A percentile compares a stretch with the other conserved stretches of the same genome.
These are phyloP conservation scores for Zasmidium cellare DNA, from an alignment of 2,329 filamentous ascomycete species.

Conservation along the genomic window DNA sequence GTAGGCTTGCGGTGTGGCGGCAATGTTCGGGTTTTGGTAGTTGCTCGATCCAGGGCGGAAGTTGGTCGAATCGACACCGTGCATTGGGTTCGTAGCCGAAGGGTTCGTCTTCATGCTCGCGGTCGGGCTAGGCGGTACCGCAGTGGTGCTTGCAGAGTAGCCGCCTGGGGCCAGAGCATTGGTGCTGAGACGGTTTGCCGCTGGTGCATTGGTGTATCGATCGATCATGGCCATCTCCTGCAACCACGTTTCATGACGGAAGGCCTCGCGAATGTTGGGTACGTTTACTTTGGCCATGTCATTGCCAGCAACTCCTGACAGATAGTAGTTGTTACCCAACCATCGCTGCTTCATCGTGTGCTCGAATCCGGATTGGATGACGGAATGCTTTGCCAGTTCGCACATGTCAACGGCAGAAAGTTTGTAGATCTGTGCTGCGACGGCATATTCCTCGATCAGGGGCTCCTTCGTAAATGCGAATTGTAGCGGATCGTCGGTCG, in stretches of 20 bases:
- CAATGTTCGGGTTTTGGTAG: constrained; percentile 26
- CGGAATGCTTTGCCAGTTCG: constrained; percentile 93
- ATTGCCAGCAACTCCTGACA: constrained; percentile 81
- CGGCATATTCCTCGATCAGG: constrained; percentile 95
- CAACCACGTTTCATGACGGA: constrained; percentile 79
- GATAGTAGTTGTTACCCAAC: constrained; percentile 76
- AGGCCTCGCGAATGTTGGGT: constrained; percentile 87
- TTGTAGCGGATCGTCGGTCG: constrained; percentile 93
- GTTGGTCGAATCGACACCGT: constrained; percentile 23
- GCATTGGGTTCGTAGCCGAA: constrained; percentile 36
- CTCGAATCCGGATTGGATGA: constrained; percentile 93
- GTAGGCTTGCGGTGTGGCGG: constrained; percentile 31
- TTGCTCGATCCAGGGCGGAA: constrained; percentile 10
- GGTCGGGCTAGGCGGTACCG: constrained; percentile 36
- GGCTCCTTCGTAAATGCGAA: constrained; percentile 99
- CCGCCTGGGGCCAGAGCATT: constrained; percentile 29
- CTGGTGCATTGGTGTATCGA: constrained; percentile 40
- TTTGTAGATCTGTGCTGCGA: constrained; percentile 98
- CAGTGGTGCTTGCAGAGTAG: constrained; percentile 14
- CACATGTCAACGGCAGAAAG: constrained; percentile 97
- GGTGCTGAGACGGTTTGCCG: constrained; percentile 23
- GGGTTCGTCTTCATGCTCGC: constrained; percentile 43
- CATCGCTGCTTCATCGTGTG: constrained; percentile 84
- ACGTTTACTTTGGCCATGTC: constrained; percentile 96
- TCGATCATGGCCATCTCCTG: constrained; percentile 76